A percentile compares a stretch with the other conserved stretches of the same genome.
These are phyloP conservation scores for Penicillium sp. DNA, from an alignment of 2,329 filamentous ascomycete genomes.

Conservation along the genomic window DNA sequence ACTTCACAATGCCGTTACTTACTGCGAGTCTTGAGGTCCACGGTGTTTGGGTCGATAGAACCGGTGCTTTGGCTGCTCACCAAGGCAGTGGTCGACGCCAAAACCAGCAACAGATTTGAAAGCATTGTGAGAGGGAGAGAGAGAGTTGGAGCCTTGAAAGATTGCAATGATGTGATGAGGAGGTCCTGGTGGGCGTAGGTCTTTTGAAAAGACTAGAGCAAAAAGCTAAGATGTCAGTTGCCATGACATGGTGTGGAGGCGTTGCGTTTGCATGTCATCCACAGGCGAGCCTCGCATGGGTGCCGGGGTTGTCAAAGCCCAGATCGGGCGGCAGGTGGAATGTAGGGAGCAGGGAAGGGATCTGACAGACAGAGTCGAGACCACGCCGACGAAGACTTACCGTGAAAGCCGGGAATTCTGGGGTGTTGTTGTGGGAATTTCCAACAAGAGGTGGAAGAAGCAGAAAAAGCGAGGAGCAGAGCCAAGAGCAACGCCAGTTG, in stretches of 20 bases:
- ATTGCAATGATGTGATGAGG: not conserved
- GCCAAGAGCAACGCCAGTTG: no score
- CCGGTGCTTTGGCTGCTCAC: slow-evolving; percentile 28
- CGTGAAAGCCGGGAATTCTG: not conserved
- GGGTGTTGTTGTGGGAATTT: slow-evolving; percentile 1
- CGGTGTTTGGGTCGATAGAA: slow-evolving; percentile 33
- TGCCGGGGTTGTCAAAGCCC: slow-evolving; percentile 1
- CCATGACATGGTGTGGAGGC: not conserved
- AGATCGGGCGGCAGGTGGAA: slow-evolving; percentile 7
- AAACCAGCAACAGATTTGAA: slow-evolving; percentile 26
- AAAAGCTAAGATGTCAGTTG: not conserved
- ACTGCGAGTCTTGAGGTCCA: slow-evolving; percentile 35
- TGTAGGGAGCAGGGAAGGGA: slow-evolving; percentile 10
- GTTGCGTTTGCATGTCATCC: not conserved
- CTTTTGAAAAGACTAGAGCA: not conserved
- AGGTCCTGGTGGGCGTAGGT: not conserved
- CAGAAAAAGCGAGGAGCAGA: no score
- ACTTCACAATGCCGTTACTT: slow-evolving; percentile 4
- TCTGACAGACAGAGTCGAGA: not conserved
- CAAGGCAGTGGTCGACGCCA: slow-evolving; percentile 28
- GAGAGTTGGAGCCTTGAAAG: not conserved
- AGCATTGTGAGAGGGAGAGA: slow-evolving; percentile 19
- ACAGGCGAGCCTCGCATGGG: not conserved
- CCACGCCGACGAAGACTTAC: slow-evolving; percentile 11
- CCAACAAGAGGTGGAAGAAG: not conserved